Conservation (phyloP, 1,284 basidiomycete genomes). For the Schizophyllum amplum region DNA sequence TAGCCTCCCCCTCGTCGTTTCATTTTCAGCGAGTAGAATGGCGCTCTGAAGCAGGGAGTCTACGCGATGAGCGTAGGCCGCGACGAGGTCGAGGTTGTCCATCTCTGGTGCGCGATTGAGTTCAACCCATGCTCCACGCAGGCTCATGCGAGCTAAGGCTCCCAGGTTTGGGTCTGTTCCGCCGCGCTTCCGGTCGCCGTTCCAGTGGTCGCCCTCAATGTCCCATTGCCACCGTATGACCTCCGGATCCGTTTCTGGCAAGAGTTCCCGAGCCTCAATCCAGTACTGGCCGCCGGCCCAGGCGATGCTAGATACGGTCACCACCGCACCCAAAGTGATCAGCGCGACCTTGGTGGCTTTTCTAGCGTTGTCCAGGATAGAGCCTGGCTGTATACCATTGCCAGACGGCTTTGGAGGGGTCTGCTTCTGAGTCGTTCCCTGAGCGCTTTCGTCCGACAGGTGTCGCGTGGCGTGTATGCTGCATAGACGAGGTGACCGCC, state of each 20-base stretch:
- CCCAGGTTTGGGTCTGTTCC: constrained; percentile 73
- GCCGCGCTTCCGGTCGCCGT: constrained; percentile 49
- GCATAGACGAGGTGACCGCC: not conserved
- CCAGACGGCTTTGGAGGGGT: not conserved
- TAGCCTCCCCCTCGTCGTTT: constrained; percentile 26
- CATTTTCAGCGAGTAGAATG: constrained; percentile 37
- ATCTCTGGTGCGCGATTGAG: constrained; percentile 10
- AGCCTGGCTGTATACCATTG: not conserved
- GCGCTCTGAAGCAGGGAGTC: constrained; percentile 40
- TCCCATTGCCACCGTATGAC: constrained; percentile 59
- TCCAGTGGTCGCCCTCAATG: constrained; percentile 63
- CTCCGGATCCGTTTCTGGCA: not conserved
- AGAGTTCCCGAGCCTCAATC: not conserved
- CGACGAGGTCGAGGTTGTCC: no score
- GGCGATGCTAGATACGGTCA: not conserved
- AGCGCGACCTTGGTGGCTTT: not conserved
- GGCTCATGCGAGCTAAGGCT: constrained; percentile 53
- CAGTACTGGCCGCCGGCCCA: not conserved
- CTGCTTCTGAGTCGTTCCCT: not conserved
- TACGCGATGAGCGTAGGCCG: constrained; percentile 7
- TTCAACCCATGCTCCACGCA: constrained; percentile 32
- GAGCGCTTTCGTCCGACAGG: not conserved
- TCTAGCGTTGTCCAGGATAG: not conserved
- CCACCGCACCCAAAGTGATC: not conserved
- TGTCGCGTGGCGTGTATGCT: not conserved